Base-by-base conservation (phyloP, 176 grass and related monocot genomes). In the Oryza meridionalis region DNA sequence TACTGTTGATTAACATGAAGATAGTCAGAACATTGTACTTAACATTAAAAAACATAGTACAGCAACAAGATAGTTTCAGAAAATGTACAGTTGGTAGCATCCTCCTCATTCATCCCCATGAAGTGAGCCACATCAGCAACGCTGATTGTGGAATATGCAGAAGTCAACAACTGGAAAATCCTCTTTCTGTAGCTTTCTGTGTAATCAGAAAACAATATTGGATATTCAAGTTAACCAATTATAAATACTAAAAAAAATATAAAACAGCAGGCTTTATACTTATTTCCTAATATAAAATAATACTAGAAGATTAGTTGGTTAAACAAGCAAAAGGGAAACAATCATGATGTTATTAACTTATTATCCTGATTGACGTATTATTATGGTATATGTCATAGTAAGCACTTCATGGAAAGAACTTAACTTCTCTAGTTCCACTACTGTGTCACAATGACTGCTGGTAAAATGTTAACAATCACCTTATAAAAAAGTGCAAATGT, bases 181-280 rank as follows among this genome's bases (percentile, higher is more conserved):
- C 87, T 94, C 79, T 90, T 96, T 72, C 86, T 96, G 84, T 94
- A 99, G 81, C 88, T 99, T 83, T 99, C 97, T 99, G 82, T 73
- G 75, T 14, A 26, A 90, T 65, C 63, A 70, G 26, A 74, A 73
- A 83, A 40, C 14, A 70, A 79, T 32, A 69, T 33, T 4, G 22
- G 22, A 86, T 32, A 43, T 24, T 3, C 12, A 63, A 13, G 5
- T 38, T 62, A 78, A 61, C 35, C 21, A 83, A 33, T 70, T 75
- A 76, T 75, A 76, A 11, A 67, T 43, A 82, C 68, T 58, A 35
- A 4, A 24, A 59, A 85, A 65, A 9, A 13, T 11, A 35, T 1
- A 59, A 35, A 84, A 75, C 50, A 51, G 24, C 11, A 67, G 77
- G 9, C 0, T 8, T n/a, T 73, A 14, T 67, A 86, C 38, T 72